These are phyloP conservation scores for Casaregolazyma suthepensis DNA, from an alignment of 1,139 yeast genomes.

Conservation along the genomic window DNA sequence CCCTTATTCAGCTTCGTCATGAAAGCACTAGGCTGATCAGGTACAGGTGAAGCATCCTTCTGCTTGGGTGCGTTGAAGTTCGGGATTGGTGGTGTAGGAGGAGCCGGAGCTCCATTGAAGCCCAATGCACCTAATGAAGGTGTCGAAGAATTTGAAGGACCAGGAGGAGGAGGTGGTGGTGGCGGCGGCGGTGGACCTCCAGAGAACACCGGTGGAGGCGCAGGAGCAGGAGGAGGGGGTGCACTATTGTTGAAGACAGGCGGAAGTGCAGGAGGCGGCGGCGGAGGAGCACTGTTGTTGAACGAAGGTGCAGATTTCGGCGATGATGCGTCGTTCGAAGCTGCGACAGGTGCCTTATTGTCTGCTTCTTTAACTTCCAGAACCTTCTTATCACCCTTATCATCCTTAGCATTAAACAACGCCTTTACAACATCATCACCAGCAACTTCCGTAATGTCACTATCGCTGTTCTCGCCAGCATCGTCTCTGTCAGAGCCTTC, in stretches of 20 bases:
- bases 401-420: slow-evolving; percentile 1
- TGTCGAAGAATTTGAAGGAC: slow-evolving; percentile 15
- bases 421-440: slow-evolving; percentile 8
- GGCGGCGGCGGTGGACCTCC: slow-evolving; percentile 30
- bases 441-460: slow-evolving; percentile 3
- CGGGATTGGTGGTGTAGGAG: slow-evolving; percentile 30
- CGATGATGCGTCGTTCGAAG: slow-evolving; percentile 1
- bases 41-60: slow-evolving; percentile 19
- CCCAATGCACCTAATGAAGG: slow-evolving; percentile 26
- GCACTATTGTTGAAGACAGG: slow-evolving; percentile 13
- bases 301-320: slow-evolving; percentile 8
- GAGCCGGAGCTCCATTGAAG: slow-evolving; percentile 19
- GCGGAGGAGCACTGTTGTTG: slow-evolving; percentile 25
- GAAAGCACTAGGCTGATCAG: slow-evolving; percentile 17
- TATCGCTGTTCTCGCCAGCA: neutral
- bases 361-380: neutral
- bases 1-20: slow-evolving; percentile 21
- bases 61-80: slow-evolving; percentile 15
- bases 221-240: slow-evolving; percentile 34
- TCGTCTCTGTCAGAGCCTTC: neutral
- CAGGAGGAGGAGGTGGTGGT: slow-evolving; percentile 27
- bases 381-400: neutral
- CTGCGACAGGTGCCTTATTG: neutral
- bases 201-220: slow-evolving; percentile 21
- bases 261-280: slow-evolving; percentile 32